A percentile compares a stretch with the other conserved stretches of the same genome.
These are phyloP conservation scores for Candida labiduridarum DNA, from an alignment of 1,139 yeast species.

Conservation along the genomic window DNA sequence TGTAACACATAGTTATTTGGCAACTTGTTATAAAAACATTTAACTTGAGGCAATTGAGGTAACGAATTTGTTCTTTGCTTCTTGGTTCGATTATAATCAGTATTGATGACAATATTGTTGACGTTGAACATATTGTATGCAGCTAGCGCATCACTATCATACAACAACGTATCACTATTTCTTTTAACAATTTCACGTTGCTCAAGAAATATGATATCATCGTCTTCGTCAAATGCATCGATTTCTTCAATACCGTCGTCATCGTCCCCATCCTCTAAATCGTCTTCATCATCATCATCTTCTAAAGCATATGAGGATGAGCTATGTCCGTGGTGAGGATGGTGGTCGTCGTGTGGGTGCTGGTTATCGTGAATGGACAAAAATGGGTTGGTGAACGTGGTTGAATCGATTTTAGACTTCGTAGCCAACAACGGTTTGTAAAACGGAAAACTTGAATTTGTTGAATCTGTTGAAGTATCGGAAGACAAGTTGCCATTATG, in stretches of 20 bases:
- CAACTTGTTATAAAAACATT: slow-evolving; percentile 44
- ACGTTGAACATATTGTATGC: slow-evolving; percentile 51
- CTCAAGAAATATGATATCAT: slow-evolving; percentile 38
- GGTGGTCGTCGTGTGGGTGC: slow-evolving; percentile 8
- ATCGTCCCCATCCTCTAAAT: slow-evolving; percentile 13
- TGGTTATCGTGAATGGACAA: slow-evolving; percentile 12
- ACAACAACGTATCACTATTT: slow-evolving; percentile 42
- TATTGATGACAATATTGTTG: slow-evolving; percentile 22
- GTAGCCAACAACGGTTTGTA: slow-evolving; percentile 5
- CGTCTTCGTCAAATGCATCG: slow-evolving; percentile 24
- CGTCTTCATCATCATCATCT: slow-evolving; percentile 7
- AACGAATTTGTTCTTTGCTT: slow-evolving; percentile 69
- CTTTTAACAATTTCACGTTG: slow-evolving; percentile 32
- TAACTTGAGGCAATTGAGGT: slow-evolving; percentile 67
- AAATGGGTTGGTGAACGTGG: slow-evolving; percentile 13
- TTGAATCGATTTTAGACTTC: slow-evolving; percentile 7
- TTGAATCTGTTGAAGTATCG: slow-evolving; percentile 7
- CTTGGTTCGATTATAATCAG: slow-evolving; percentile 23
- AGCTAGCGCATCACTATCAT: slow-evolving; percentile 43
- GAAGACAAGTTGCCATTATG: slow-evolving; percentile 1
- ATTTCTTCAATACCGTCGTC: slow-evolving; percentile 22
- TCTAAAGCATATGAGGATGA: slow-evolving; percentile 1
- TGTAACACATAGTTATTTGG: slow-evolving; percentile 41
- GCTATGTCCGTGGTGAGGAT: slow-evolving; percentile 4
- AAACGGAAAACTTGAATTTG: slow-evolving; percentile 5